A percentile compares a stretch with the other conserved stretches of the same genome.
These are phyloP conservation scores for Ampelomyces quisqualis DNA, from an alignment of 2,329 filamentous ascomycete species.

Conservation along the genomic window DNA sequence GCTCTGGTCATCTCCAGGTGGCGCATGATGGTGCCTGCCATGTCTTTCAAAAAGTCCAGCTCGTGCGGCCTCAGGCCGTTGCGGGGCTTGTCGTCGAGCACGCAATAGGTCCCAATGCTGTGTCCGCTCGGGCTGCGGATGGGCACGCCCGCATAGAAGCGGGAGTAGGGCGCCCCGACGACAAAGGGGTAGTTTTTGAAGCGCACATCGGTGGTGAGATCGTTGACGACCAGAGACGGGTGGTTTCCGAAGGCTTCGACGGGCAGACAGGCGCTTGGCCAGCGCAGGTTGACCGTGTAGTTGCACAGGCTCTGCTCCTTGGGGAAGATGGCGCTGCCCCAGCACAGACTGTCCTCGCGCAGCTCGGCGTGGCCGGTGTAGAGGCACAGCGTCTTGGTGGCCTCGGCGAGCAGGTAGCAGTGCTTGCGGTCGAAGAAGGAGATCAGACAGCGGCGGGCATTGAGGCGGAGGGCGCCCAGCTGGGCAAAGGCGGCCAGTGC, in stretches of 20 bases:
- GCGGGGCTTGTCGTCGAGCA: slow-evolving; percentile 60
- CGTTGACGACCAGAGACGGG: slow-evolving; percentile 37
- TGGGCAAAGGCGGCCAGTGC: slow-evolving; percentile 44
- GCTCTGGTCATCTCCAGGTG: slow-evolving; percentile 60
- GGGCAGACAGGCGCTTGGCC: slow-evolving; percentile 13
- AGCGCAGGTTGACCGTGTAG: slow-evolving; percentile 35
- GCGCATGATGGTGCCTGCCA: slow-evolving; percentile 58
- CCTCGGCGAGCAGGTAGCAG: slow-evolving; percentile 42
- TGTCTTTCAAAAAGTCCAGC: slow-evolving; percentile 57
- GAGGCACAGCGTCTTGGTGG: slow-evolving; percentile 33
- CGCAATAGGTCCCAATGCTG: slow-evolving; percentile 61
- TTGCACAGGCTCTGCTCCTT: slow-evolving; percentile 39
- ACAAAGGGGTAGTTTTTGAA: slow-evolving; percentile 42
- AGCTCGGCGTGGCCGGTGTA: slow-evolving; percentile 31
- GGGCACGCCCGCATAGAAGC: slow-evolving; percentile 62
- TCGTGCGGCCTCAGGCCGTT: slow-evolving; percentile 53
- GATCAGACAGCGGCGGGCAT: slow-evolving; percentile 39
- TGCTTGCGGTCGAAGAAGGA: slow-evolving; percentile 44
- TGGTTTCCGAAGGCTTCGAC: slow-evolving; percentile 20
- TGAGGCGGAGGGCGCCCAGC: slow-evolving; percentile 41
- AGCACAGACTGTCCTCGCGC: slow-evolving; percentile 33
- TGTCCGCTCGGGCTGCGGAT: slow-evolving; percentile 59
- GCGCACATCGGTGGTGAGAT: slow-evolving; percentile 40
- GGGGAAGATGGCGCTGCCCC: slow-evolving; percentile 38
- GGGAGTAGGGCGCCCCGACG: slow-evolving; percentile 30